Evolutionary conservation across 805 yeast genomes (phyloP).

Genomic region (Lachancea kluyveri): DNA sequence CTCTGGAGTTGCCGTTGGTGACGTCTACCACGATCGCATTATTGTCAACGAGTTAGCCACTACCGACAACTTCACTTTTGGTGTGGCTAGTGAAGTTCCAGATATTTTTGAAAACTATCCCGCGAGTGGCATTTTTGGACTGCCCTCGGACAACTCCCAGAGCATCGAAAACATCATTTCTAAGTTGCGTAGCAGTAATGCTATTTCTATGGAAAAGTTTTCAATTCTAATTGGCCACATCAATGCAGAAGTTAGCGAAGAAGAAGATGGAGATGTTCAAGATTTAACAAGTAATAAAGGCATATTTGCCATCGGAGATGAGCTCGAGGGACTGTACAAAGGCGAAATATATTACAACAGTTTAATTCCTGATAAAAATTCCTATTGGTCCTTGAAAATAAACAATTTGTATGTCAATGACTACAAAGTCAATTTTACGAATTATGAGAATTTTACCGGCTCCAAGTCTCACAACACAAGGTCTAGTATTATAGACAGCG

Average conservation of each 20-base stretch:
- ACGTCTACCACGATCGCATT: conserved; percentile 33
- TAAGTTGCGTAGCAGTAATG: conserved; percentile 31
- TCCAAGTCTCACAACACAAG: conserved; percentile 23
- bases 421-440: conserved; percentile 30
- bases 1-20: conserved; percentile 48
- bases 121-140: conserved; percentile 56
- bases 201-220: conserved; percentile 35
- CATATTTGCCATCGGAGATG: conserved; percentile 38
- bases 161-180: conserved; percentile 36
- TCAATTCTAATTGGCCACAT: conserved; percentile 39
- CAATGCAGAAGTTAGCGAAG: conserved; percentile 19
- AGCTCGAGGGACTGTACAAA: conserved; percentile 31
- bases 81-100: conserved; percentile 49
- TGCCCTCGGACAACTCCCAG: conserved; percentile 41
- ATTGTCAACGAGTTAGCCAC: conserved; percentile 30
- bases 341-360: conserved; percentile 39
- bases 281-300: conserved; percentile 31
- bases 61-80: conserved; percentile 41
- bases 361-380: conserved; percentile 29
- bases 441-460: conserved; percentile 11
- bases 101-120: conserved; percentile 44
- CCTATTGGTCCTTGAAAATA: conserved; percentile 49
- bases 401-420: conserved; percentile 34
- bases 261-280: conserved; percentile 5
- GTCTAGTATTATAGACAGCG: conserved; percentile 54